phyloP scores from a whole-genome alignment of 257 asterid genomes.

The Coffea eugenioides region DNA sequence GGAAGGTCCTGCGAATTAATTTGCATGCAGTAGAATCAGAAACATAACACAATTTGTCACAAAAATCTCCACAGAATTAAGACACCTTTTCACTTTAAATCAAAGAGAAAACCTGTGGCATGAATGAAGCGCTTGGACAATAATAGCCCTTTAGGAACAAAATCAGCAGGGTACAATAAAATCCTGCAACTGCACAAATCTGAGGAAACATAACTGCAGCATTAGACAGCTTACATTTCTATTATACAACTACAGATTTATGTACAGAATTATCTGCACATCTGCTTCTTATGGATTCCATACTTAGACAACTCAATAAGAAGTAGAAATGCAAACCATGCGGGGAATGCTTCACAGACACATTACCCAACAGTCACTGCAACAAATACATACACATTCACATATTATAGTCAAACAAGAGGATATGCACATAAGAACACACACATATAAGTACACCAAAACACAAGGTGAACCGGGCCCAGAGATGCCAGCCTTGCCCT shows the following conservation, averaged over 20 bases:
- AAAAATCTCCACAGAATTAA: background rate
- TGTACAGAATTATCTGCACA: background rate
- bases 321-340: too few species aligned
- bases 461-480: too few species aligned
- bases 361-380: too few species aligned
- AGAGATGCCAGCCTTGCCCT: too few species aligned
- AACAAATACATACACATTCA: too few species aligned
- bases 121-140: conserved; percentile 56
- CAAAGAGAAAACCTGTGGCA: conserved; percentile 60
- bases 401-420: too few species aligned
- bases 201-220: conserved; percentile 31
- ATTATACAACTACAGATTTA: conserved; percentile 1
- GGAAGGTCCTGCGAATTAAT: conserved; percentile 42
- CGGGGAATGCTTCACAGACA: too few species aligned
- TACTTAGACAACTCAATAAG: background rate
- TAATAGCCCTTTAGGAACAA: conserved; percentile 33
- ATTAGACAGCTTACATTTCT: background rate
- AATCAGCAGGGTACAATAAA: conserved; percentile 28
- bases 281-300: background rate
- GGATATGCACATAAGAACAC: too few species aligned
- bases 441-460: too few species aligned
- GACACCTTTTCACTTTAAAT: background rate
- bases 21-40: conserved; percentile 15
- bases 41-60: conserved; percentile 6
- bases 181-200: conserved; percentile 33